These are phyloP conservation scores for Ustanciosporium gigantosporum DNA, from an alignment of 1,284 basidiomycete species.

Conservation along the genomic window DNA sequence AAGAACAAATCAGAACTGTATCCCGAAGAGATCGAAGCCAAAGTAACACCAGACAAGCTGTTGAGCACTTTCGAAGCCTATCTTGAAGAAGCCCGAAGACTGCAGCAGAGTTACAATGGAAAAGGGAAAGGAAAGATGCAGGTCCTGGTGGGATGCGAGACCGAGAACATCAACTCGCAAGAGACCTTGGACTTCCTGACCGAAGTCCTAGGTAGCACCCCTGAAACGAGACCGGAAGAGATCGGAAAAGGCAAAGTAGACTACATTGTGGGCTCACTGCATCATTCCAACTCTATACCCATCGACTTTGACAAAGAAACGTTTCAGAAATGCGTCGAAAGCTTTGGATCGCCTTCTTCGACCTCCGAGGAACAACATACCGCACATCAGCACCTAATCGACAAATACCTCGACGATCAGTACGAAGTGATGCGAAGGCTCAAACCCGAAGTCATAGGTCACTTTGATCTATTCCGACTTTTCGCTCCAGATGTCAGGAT, in stretches of 20 bases:
- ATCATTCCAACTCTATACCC: slow-evolving; percentile 83
- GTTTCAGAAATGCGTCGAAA: slow-evolving; percentile 69
- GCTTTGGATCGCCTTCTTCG: slow-evolving; percentile 56
- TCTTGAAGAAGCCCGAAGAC: slow-evolving; percentile 74
- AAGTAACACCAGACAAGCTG: slow-evolving; percentile 65
- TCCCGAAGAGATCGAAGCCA: slow-evolving; percentile 75
- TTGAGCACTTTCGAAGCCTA: slow-evolving; percentile 71
- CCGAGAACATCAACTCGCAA: slow-evolving; percentile 77
- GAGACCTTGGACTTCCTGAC: slow-evolving; percentile 68
- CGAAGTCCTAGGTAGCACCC: slow-evolving; percentile 63
- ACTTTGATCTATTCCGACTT: slow-evolving; percentile 71
- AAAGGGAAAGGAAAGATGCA: slow-evolving; percentile 64
- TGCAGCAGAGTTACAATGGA: slow-evolving; percentile 64
- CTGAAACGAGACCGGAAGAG: slow-evolving; percentile 6
- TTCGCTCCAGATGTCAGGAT: slow-evolving; percentile 67
- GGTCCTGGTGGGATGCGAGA: slow-evolving; percentile 88
- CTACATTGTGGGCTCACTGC: slow-evolving; percentile 89
- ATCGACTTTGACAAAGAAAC: slow-evolving; percentile 87
- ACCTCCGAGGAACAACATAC: slow-evolving; percentile 2
- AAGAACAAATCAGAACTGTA: slow-evolving; percentile 81
- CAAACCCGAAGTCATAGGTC: slow-evolving; percentile 86
- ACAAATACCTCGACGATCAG: slow-evolving; percentile 52
- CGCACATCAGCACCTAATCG: slow-evolving; percentile 18
- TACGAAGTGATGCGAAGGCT: slow-evolving; percentile 64
- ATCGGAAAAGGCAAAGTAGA: slow-evolving; percentile 66